A percentile compares a stretch with the other conserved stretches of the same genome.
Evolutionary conservation across 2,329 filamentous ascomycete species (phyloP).

Genomic region (Pseudofabraea citricarpa): DNA sequence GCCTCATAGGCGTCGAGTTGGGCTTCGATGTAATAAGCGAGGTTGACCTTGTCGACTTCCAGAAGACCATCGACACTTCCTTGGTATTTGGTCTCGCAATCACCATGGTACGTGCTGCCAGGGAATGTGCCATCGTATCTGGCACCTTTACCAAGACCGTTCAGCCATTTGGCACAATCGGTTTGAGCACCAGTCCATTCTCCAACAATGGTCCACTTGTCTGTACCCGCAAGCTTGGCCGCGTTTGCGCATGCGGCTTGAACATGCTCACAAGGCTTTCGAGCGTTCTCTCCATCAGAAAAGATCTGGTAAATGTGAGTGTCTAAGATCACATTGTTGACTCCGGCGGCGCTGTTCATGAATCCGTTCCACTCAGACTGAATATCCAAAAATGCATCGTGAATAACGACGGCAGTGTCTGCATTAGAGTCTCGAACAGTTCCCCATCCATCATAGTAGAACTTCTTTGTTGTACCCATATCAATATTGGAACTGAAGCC

Average conservation of each 20-base stretch:
- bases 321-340: constrained; percentile 35
- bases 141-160: constrained; percentile 56
- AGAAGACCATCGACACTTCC: constrained; percentile 35
- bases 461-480: constrained; percentile 29
- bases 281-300: constrained; percentile 27
- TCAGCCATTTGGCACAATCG: constrained; percentile 40
- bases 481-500: constrained; percentile 28
- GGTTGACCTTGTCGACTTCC: constrained; percentile 30
- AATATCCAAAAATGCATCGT: constrained; percentile 50
- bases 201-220: constrained; percentile 33
- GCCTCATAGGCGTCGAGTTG: constrained; percentile 38
- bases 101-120: constrained; percentile 24
- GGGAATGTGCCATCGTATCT: constrained; percentile 39
- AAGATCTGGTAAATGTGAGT: constrained; percentile 41
- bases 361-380: constrained; percentile 56
- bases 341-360: constrained; percentile 43
- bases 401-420: constrained; percentile 47
- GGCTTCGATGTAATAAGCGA: constrained; percentile 37
- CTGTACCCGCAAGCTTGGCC: constrained; percentile 26
- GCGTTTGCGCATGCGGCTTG: constrained; percentile 33
- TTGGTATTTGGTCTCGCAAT: constrained; percentile 38
- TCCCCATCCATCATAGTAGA: constrained; percentile 48
- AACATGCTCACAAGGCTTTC: constrained; percentile 35
- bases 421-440: constrained; percentile 39
- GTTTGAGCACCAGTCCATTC: constrained; percentile 39